Percentiles rank a stretch among this genome's conserved stretches.
These are phyloP conservation scores for Sporothrix protearum DNA, from an alignment of 2,329 filamentous ascomycete genomes.

Conservation along the genomic window DNA sequence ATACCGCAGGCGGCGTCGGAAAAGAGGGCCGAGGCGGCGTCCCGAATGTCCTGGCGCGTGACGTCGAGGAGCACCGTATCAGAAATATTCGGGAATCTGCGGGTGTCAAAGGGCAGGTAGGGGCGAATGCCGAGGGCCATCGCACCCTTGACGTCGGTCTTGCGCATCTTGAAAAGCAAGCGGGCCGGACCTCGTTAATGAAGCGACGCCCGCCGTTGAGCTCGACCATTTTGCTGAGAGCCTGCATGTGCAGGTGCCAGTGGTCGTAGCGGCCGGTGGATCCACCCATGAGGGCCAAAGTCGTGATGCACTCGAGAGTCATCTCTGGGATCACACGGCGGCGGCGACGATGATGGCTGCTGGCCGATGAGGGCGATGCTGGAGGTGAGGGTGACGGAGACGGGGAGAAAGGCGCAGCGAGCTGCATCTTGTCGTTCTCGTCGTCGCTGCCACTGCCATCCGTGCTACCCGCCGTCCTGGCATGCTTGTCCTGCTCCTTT, in stretches of 20 bases:
- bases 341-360: neutral
- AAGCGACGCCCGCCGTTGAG: conserved; percentile 30
- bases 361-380: neutral
- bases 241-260: conserved; percentile 40
- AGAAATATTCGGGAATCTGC: conserved; percentile 30
- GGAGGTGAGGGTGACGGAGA: neutral
- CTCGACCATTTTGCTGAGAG: conserved; percentile 35
- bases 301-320: conserved; percentile 36
- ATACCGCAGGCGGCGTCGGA: conserved; percentile 28
- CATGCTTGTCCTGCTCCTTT: neutral
- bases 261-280: conserved; percentile 39
- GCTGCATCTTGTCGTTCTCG: conserved; percentile 2
- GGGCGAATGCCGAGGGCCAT: conserved; percentile 34
- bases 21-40: conserved; percentile 30
- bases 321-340: conserved; percentile 27
- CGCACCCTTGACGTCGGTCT: conserved; percentile 39
- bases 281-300: conserved; percentile 35
- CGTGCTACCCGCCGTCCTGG: neutral
- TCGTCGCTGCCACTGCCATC: neutral
- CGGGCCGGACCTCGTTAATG: conserved; percentile 24
- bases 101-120: conserved; percentile 34
- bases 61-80: conserved; percentile 29
- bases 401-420: neutral
- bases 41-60: conserved; percentile 23
- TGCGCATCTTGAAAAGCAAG: conserved; percentile 29